Conservation (phyloP, 2,329 filamentous ascomycete genomes). For the Fonsecaea erecta region DNA sequence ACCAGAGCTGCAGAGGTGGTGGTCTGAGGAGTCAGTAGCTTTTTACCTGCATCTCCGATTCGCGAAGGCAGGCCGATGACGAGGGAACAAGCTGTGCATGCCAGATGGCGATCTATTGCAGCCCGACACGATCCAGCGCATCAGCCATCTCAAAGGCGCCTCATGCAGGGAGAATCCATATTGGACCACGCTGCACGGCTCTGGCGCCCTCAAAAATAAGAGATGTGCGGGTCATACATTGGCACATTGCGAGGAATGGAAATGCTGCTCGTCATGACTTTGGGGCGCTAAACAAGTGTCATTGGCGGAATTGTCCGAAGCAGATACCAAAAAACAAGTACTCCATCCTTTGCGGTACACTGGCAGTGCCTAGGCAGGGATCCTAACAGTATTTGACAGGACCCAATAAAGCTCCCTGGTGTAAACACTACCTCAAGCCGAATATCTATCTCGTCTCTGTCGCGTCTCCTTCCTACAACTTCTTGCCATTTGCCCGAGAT, state of each 20-base stretch:
- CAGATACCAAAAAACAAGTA: neutral
- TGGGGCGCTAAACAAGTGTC: neutral
- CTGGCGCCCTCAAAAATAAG: neutral
- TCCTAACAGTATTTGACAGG: neutral
- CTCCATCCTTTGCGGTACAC: neutral
- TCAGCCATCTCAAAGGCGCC: neutral
- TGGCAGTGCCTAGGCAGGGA: neutral
- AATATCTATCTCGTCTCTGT: slow-evolving; percentile 22
- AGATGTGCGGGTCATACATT: neutral
- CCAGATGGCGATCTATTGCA: slow-evolving; percentile 4
- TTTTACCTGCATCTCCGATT: slow-evolving; percentile 15
- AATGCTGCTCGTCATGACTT: neutral
- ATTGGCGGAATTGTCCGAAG: neutral
- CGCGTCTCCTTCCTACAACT: slow-evolving; percentile 13
- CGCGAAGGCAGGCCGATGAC: slow-evolving; percentile 16
- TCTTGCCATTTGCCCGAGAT: slow-evolving; percentile 5
- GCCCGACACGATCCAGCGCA: neutral
- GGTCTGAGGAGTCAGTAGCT: slow-evolving; percentile 56
- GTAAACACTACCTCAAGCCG: slow-evolving; percentile 41
- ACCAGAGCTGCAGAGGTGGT: slow-evolving; percentile 54
- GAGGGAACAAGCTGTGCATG: slow-evolving; percentile 7
- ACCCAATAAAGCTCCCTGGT: neutral
- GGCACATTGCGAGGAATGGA: neutral
- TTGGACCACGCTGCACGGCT: neutral
- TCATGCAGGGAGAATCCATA: neutral